These are phyloP conservation scores for sunflower (Helianthus annuus) DNA, from an alignment of 129 eudicot genomes.

Conservation along the genomic window DNA sequence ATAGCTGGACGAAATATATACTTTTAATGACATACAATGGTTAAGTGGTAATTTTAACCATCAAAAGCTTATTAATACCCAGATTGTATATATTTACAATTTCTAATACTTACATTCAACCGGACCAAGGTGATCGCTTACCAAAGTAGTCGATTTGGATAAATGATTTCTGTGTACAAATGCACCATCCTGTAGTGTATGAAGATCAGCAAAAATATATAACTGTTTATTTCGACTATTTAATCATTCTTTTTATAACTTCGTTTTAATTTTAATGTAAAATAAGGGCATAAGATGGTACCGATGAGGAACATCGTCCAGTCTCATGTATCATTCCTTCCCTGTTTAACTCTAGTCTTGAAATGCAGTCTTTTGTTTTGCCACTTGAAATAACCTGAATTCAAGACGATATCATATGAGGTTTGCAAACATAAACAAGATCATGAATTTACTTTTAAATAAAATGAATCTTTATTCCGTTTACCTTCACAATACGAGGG, in stretches of 20 bases:
- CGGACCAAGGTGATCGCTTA: conserved; percentile 30
- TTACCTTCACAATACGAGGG: conserved; percentile 56
- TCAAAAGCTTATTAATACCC: conserved; percentile 15
- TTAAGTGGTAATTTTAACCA: conserved; percentile 15
- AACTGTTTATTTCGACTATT: background rate
- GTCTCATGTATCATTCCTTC: conserved; percentile 22
- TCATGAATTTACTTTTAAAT: background rate
- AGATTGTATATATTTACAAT: background rate
- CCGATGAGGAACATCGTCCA: conserved; percentile 28
- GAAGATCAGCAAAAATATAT: background rate
- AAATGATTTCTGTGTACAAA: conserved; percentile 26
- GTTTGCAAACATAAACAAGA: background rate
- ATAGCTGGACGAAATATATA: conserved; percentile 14
- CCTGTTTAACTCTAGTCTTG: background rate
- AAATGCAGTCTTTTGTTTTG: conserved; percentile 22
- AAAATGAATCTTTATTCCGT: background rate
- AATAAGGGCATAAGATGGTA: conserved; percentile 15
- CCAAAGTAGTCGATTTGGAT: conserved; percentile 29
- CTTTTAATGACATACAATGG: conserved; percentile 16
- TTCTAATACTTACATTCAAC: conserved; percentile 32
- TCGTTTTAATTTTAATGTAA: background rate
- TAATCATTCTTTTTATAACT: background rate
- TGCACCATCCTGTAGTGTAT: conserved; percentile 25
- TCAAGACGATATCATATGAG: background rate
- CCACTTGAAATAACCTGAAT: conserved; percentile 50